Conservation (phyloP, 106 monocot species). For the Triglochin maritima region DNA sequence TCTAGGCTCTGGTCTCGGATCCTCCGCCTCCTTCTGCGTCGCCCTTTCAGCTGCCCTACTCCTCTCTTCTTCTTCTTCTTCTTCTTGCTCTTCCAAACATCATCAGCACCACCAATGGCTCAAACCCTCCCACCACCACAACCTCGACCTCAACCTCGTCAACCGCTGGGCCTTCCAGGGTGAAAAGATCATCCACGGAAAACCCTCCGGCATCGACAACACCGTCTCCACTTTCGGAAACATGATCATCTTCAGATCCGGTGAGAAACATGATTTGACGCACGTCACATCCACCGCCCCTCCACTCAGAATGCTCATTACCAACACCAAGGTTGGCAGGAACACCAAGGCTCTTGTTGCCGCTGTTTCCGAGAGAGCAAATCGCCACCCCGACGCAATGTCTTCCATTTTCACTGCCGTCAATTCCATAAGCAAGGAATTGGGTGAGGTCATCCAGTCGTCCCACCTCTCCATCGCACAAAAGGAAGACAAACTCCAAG, state of each 20-base stretch:
- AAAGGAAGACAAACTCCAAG: conserved; percentile 66
- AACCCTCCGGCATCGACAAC: conserved; percentile 93
- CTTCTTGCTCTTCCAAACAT: conserved; percentile 12
- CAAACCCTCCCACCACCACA: neutral
- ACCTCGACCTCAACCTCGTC: conserved; percentile 66
- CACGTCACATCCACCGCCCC: conserved; percentile 29
- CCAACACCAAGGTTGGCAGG: conserved; percentile 82
- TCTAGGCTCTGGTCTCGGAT: conserved; percentile 75
- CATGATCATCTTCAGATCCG: no score
- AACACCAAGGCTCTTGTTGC: conserved; percentile 86
- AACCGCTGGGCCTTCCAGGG: conserved; percentile 95
- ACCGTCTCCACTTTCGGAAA: conserved; percentile 73
- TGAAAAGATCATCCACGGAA: conserved; percentile 91
- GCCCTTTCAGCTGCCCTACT: conserved; percentile 52
- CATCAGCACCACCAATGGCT: no score
- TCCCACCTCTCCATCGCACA: conserved; percentile 43
- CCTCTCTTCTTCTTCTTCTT: no score
- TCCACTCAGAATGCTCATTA: conserved; percentile 84
- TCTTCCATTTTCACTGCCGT: conserved; percentile 64
- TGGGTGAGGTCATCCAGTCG: conserved; percentile 39
- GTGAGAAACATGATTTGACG: conserved; percentile 48
- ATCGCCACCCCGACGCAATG: conserved; percentile 72
- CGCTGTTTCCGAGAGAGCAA: conserved; percentile 61
- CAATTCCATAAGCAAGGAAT: conserved; percentile 71
- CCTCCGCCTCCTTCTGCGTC: conserved; percentile 87